These are phyloP conservation scores for Penicillium chermesinum DNA, from an alignment of 495 filamentous ascomycete genomes.

Conservation along the genomic window DNA sequence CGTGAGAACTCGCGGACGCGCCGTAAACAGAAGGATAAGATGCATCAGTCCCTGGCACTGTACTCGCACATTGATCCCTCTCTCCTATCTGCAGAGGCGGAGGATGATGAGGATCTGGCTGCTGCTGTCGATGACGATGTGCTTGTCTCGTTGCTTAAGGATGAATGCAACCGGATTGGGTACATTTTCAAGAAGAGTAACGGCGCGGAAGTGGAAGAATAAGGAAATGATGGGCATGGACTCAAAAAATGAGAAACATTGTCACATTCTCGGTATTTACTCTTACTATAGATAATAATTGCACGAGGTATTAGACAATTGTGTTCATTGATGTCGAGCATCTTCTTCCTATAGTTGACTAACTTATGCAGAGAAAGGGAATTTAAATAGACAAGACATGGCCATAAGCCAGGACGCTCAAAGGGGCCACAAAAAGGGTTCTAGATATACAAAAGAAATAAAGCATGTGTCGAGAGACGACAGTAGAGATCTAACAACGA, in stretches of 20 bases:
- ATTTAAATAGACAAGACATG: slow-evolving; percentile 4
- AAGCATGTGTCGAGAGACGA: slow-evolving; percentile 1
- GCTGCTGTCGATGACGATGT: slow-evolving; percentile 55
- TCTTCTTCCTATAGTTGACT: background rate
- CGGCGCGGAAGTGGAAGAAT: slow-evolving; percentile 16
- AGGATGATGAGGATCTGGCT: slow-evolving; percentile 27
- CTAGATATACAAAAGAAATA: slow-evolving; percentile 15
- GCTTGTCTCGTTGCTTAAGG: slow-evolving; percentile 54
- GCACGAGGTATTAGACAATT: background rate
- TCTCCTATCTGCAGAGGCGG: slow-evolving; percentile 21
- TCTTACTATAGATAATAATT: background rate
- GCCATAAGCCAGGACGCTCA: slow-evolving; percentile 2
- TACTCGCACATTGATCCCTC: slow-evolving; percentile 64
- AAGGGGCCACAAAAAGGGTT: slow-evolving; percentile 3
- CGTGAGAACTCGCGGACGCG: slow-evolving; percentile 24
- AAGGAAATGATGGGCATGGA: too few relatives aligned
- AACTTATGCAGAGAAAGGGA: background rate
- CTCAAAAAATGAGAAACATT: too few relatives aligned
- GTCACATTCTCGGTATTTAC: too few relatives aligned
- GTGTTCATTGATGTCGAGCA: background rate
- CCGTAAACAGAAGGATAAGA: slow-evolving; percentile 36
- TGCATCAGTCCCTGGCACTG: slow-evolving; percentile 57
- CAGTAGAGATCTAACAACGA: slow-evolving; percentile 9
- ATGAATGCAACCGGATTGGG: slow-evolving; percentile 54
- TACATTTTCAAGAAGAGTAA: slow-evolving; percentile 65